Percentiles rank a stretch among this genome's conserved stretches.
phyloP scores from a whole-genome alignment of 2,329 filamentous ascomycete genomes.

The Pestalotiopsis sp. region DNA sequence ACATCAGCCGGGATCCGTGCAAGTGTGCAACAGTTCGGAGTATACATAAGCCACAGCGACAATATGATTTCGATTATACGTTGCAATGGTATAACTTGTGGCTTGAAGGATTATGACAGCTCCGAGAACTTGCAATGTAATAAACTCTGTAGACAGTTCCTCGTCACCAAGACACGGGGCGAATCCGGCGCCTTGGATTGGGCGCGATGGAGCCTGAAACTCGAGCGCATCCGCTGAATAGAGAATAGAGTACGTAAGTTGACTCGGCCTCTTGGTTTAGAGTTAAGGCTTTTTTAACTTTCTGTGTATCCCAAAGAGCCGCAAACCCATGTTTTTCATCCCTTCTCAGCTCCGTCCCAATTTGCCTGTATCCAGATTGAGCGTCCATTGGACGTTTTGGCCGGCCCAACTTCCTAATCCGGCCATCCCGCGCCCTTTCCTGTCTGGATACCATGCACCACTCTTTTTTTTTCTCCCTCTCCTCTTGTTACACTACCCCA shows the following conservation, averaged over 20 bases:
- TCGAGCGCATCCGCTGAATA: not conserved
- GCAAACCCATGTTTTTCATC: not conserved
- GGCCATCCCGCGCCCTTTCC: slow-evolving; percentile 3
- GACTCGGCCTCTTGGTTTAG: not conserved
- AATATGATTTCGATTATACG: not conserved
- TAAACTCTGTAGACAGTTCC: not conserved
- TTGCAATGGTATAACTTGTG: not conserved
- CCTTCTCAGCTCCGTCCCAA: not conserved
- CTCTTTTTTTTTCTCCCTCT: not conserved
- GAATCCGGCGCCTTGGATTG: not conserved
- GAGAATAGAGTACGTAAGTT: not conserved
- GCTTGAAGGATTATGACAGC: not conserved
- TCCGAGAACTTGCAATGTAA: not conserved
- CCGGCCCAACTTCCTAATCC: slow-evolving; percentile 3
- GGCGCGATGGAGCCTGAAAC: not conserved
- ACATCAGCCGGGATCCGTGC: not conserved
- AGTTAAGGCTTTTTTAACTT: not conserved
- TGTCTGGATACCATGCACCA: not conserved
- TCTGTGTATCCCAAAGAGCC: slow-evolving; percentile 5
- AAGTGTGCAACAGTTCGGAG: not conserved
- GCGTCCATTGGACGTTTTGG: slow-evolving; percentile 6
- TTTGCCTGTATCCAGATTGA: not conserved
- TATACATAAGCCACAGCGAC: not conserved
- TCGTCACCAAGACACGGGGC: not conserved
- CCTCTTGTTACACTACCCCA: not conserved